These are phyloP conservation scores for Colletotrichum chlorophyti DNA, from an alignment of 2,329 filamentous ascomycete species.

Conservation along the genomic window DNA sequence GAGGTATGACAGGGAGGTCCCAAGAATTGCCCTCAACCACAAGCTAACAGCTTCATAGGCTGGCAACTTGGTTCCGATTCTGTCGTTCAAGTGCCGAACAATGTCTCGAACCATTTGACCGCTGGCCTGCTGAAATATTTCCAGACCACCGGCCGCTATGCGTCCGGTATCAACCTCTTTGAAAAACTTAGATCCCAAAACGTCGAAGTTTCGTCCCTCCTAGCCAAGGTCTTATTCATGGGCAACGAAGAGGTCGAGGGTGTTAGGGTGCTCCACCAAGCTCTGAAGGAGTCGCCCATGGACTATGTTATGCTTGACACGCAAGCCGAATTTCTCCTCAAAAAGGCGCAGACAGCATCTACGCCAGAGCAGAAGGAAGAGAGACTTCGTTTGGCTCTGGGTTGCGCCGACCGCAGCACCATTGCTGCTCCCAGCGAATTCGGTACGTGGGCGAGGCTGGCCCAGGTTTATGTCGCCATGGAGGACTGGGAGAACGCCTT, in stretches of 20 bases:
- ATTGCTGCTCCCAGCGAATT: slow-evolving; percentile 97
- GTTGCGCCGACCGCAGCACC: slow-evolving; percentile 92
- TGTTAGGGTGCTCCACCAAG: slow-evolving; percentile 84
- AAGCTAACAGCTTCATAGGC: slow-evolving; percentile 55
- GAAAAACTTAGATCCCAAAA: slow-evolving; percentile 93
- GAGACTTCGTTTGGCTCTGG: slow-evolving; percentile 83
- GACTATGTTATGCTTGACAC: slow-evolving; percentile 96
- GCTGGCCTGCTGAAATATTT: slow-evolving; percentile 95
- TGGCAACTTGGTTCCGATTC: slow-evolving; percentile 97
- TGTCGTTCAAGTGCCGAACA: slow-evolving; percentile 95
- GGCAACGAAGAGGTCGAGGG: slow-evolving; percentile 98
- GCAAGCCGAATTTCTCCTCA: slow-evolving; percentile 89
- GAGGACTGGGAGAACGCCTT: slow-evolving; percentile 98
- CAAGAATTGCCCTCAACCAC: background rate
- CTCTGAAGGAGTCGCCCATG: slow-evolving; percentile 92
- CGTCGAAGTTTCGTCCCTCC: slow-evolving; percentile 89
- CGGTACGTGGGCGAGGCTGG: slow-evolving; percentile 91
- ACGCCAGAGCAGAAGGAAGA: slow-evolving; percentile 64
- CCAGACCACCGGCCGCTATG: slow-evolving; percentile 90
- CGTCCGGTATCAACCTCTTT: slow-evolving; percentile 96
- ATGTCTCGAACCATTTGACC: slow-evolving; percentile 94
- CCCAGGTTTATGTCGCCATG: slow-evolving; percentile 90
- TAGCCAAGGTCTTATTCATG: slow-evolving; percentile 90
- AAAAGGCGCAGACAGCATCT: slow-evolving; percentile 71
- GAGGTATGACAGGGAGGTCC: no score